A percentile compares a stretch with the other conserved stretches of the same genome.
Conservation (phyloP, 2,329 filamentous ascomycete species). For the Phialophora chinensis region DNA sequence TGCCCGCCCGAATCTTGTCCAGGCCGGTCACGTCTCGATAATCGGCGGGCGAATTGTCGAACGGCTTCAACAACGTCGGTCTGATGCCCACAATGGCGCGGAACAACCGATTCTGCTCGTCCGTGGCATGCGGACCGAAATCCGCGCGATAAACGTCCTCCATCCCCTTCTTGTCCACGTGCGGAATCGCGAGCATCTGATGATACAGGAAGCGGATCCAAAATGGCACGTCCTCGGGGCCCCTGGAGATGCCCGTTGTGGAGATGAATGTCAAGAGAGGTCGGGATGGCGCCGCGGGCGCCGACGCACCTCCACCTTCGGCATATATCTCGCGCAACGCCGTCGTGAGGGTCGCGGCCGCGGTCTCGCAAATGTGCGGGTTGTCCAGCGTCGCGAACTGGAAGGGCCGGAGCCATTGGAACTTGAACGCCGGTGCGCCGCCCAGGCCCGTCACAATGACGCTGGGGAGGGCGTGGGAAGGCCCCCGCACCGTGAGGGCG, state of each 20-base stretch:
- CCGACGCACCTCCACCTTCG: slow-evolving; percentile 14
- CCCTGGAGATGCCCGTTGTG: slow-evolving; percentile 44
- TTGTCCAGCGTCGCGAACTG: slow-evolving; percentile 44
- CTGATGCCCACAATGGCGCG: slow-evolving; percentile 43
- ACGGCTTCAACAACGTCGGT: slow-evolving; percentile 45
- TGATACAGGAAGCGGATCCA: slow-evolving; percentile 45
- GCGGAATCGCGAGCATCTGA: slow-evolving; percentile 43
- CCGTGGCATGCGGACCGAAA: slow-evolving; percentile 40
- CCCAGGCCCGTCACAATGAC: slow-evolving; percentile 58
- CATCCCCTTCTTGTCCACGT: slow-evolving; percentile 47
- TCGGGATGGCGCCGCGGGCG: slow-evolving; percentile 12
- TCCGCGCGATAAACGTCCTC: slow-evolving; percentile 44
- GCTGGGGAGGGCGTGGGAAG: slow-evolving; percentile 43
- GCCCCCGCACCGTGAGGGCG: slow-evolving; percentile 44
- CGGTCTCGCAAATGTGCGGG: slow-evolving; percentile 45
- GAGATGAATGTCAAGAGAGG: slow-evolving; percentile 44
- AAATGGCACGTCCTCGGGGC: slow-evolving; percentile 41
- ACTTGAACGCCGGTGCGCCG: slow-evolving; percentile 37
- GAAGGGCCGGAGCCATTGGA: slow-evolving; percentile 39
- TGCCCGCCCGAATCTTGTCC: slow-evolving; percentile 43
- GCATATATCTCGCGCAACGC: slow-evolving; percentile 39
- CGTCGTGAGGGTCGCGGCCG: slow-evolving; percentile 41
- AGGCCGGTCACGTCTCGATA: slow-evolving; percentile 37
- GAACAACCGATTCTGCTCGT: slow-evolving; percentile 33
- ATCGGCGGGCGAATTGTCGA: slow-evolving; percentile 8